A percentile compares a stretch with the other conserved stretches of the same genome.
phyloP scores from a whole-genome alignment of 257 asterid genomes.

The Solanum piurae region DNA sequence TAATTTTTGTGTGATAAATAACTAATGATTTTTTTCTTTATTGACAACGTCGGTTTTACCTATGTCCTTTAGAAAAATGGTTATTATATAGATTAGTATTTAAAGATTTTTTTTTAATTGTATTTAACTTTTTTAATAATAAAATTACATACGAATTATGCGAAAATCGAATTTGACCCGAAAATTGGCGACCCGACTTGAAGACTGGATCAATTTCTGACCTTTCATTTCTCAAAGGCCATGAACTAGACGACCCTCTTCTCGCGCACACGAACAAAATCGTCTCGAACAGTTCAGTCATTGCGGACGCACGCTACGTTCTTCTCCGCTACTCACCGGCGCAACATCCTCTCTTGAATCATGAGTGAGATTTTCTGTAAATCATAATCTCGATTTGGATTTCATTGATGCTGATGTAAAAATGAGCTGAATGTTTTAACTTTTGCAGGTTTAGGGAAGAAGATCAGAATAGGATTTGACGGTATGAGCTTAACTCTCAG shows the following conservation, averaged over 20 bases:
- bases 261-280: background rate
- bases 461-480: slow-evolving; percentile 10
- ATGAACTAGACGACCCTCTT: background rate
- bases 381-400: background rate
- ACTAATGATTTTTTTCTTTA: too few species aligned
- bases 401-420: background rate
- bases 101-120: too few species aligned
- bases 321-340: background rate
- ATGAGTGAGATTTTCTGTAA: background rate
- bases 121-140: background rate
- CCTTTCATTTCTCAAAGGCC: background rate
- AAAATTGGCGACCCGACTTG: background rate
- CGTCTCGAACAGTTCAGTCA: background rate
- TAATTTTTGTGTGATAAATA: too few species aligned
- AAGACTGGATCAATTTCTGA: background rate
- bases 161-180: background rate
- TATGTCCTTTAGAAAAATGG: too few species aligned
- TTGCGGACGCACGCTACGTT: background rate
- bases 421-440: background rate
- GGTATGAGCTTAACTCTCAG: background rate
- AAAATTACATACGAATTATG: background rate
- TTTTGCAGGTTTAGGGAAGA: slow-evolving; percentile 13
- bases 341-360: background rate
- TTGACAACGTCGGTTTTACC: too few species aligned
- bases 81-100: too few species aligned